A percentile compares a stretch with the other conserved stretches of the same genome.
Conservation (phyloP, 2,329 filamentous ascomycete species). For the Paecilomyces niveus region DNA sequence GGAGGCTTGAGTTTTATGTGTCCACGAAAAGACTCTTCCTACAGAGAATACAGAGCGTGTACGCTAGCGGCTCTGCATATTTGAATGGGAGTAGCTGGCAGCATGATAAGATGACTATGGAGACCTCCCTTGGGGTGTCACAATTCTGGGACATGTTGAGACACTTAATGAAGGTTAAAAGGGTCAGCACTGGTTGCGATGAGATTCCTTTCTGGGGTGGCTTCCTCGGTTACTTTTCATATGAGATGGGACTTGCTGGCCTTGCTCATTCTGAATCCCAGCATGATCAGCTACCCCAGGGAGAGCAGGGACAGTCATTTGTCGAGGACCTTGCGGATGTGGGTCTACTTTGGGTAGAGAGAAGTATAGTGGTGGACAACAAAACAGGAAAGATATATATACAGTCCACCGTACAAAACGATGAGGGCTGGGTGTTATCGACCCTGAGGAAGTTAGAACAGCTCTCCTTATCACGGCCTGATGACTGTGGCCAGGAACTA, state of each 20-base stretch:
- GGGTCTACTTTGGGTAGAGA: slow-evolving; percentile 67
- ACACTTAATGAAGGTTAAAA: slow-evolving; percentile 35
- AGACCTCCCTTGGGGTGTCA: slow-evolving; percentile 13
- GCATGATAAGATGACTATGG: slow-evolving; percentile 1
- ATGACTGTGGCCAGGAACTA: slow-evolving; percentile 3
- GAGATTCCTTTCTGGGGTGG: slow-evolving; percentile 66
- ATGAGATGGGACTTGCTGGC: slow-evolving; percentile 65
- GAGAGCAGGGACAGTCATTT: slow-evolving; percentile 19
- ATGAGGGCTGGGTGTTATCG: slow-evolving; percentile 35
- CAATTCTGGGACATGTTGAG: slow-evolving; percentile 29
- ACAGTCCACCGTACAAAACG: slow-evolving; percentile 53
- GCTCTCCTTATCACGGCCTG: slow-evolving; percentile 5
- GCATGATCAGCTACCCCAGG: not conserved
- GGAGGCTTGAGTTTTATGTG: slow-evolving; percentile 30
- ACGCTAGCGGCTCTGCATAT: not conserved
- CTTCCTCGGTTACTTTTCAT: slow-evolving; percentile 76
- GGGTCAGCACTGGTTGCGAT: slow-evolving; percentile 24
- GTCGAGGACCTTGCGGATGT: slow-evolving; percentile 56
- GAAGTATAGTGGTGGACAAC: slow-evolving; percentile 73
- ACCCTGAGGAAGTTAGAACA: slow-evolving; percentile 18
- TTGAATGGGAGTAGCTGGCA: not conserved
- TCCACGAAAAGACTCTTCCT: slow-evolving; percentile 15
- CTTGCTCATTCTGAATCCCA: slow-evolving; percentile 42
- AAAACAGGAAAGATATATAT: slow-evolving; percentile 53
- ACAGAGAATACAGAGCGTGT: slow-evolving; percentile 11